These are phyloP conservation scores for Penicillium rolfsii DNA, from an alignment of 2,329 filamentous ascomycete genomes.

Conservation along the genomic window DNA sequence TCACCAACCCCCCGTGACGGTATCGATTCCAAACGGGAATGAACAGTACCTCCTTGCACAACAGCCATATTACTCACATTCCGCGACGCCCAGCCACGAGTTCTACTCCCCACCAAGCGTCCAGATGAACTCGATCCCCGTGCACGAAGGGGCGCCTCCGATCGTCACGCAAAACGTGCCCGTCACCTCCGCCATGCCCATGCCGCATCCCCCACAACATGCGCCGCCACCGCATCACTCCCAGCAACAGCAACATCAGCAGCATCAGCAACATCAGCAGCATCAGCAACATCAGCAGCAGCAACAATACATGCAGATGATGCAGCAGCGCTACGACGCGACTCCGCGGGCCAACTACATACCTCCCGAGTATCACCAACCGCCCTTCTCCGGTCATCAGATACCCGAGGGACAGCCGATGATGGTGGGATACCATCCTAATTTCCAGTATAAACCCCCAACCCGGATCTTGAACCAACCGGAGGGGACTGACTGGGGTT, in stretches of 20 bases:
- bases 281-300: slow-evolving; percentile 36
- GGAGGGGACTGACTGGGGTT: slow-evolving; percentile 47
- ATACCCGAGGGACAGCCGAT: slow-evolving; percentile 36
- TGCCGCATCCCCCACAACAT: slow-evolving; percentile 36
- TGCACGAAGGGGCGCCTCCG: slow-evolving; percentile 34
- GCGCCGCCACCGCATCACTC: slow-evolving; percentile 37
- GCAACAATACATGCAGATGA: slow-evolving; percentile 35
- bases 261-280: slow-evolving; percentile 35
- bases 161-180: slow-evolving; percentile 38
- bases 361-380: slow-evolving; percentile 37
- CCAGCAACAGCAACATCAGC: slow-evolving; percentile 37
- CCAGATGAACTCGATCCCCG: slow-evolving; percentile 36
- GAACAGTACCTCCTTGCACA: slow-evolving; percentile 43
- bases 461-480: slow-evolving; percentile 42
- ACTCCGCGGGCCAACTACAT: slow-evolving; percentile 36
- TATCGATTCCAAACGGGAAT: slow-evolving; percentile 36
- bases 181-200: slow-evolving; percentile 34
- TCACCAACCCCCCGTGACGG: slow-evolving; percentile 33
- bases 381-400: slow-evolving; percentile 34
- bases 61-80: slow-evolving; percentile 41
- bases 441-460: slow-evolving; percentile 40
- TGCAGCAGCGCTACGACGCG: slow-evolving; percentile 40
- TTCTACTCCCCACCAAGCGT: slow-evolving; percentile 42
- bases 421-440: slow-evolving; percentile 39
- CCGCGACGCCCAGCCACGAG: slow-evolving; percentile 40